Conservation (phyloP, 2,329 filamentous ascomycete genomes). For the Dendryphion nanum region DNA sequence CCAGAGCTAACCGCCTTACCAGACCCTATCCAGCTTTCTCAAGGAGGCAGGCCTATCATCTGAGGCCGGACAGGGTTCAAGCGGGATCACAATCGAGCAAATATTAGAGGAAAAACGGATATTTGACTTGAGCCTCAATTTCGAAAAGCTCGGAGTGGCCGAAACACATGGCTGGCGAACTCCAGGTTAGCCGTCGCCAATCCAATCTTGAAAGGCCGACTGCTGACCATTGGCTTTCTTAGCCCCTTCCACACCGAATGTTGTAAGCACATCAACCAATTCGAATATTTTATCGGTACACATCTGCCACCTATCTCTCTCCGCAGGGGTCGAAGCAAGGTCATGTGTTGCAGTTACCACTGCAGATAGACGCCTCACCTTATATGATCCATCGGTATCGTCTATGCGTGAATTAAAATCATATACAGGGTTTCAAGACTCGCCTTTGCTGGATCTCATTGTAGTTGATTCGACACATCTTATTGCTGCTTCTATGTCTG, state of each 20-base stretch:
- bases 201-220: neutral
- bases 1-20: too few species aligned
- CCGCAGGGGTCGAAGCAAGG: constrained; percentile 8
- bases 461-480: constrained; percentile 46
- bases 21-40: constrained; percentile 60
- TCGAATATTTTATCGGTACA: constrained; percentile 56
- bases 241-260: constrained; percentile 48
- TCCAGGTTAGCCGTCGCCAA: constrained; percentile 40
- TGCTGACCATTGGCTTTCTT: neutral
- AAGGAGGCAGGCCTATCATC: constrained; percentile 54
- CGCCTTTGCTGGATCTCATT: constrained; percentile 54
- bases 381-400: constrained; percentile 39
- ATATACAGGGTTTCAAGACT: constrained; percentile 45
- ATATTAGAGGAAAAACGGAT: constrained; percentile 61
- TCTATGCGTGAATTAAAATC: constrained; percentile 36
- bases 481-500: constrained; percentile 60
- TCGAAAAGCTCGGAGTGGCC: constrained; percentile 55
- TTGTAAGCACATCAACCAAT: constrained; percentile 43
- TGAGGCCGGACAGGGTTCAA: constrained; percentile 46
- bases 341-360: constrained; percentile 35
- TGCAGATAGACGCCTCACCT: constrained; percentile 46
- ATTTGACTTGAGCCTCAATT: constrained; percentile 55
- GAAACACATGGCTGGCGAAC: constrained; percentile 47
- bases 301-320: constrained; percentile 38
- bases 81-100: constrained; percentile 56